phyloP scores from a whole-genome alignment of 108 stramenopile species.

The Mediolabrus comicus region DNA sequence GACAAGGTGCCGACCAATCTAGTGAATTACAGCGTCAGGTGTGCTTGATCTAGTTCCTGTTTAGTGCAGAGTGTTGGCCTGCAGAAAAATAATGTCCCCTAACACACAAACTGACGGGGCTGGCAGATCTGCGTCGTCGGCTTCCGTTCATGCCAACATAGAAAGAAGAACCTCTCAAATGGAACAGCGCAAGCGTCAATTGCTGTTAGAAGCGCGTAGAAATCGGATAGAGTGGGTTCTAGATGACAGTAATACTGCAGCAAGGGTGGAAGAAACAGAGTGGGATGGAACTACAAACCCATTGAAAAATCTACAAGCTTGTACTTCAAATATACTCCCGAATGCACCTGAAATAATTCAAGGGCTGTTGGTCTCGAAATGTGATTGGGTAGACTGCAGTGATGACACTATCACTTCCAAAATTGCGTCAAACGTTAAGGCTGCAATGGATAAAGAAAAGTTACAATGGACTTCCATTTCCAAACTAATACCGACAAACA shows the following conservation, averaged over 20 bases:
- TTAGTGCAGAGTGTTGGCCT: no score
- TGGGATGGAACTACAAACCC: conserved; percentile 16
- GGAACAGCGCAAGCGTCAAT: conserved; percentile 60
- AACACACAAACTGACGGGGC: no score
- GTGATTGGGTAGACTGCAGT: conserved; percentile 2
- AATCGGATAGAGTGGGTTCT: conserved; percentile 70
- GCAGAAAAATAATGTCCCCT: no score
- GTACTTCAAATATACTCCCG: conserved; percentile 10
- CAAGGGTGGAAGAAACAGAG: not conserved
- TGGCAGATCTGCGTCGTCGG: not conserved
- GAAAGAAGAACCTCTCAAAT: conserved; percentile 36
- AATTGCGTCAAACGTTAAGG: conserved; percentile 12
- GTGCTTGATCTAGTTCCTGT: no score
- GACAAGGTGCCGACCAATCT: no score
- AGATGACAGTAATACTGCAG: not conserved
- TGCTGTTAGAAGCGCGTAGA: conserved; percentile 63
- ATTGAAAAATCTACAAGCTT: conserved; percentile 28
- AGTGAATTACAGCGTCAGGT: no score
- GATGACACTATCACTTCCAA: not conserved
- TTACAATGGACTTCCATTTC: conserved; percentile 31
- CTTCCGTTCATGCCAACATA: conserved; percentile 13
- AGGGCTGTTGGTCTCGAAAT: conserved; percentile 15
- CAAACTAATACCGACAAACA: not conserved
- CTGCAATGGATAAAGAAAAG: conserved; percentile 19
- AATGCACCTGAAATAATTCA: conserved; percentile 36